Evolutionary conservation across 1,284 basidiomycete species (phyloP), one percentile per base, ranked within the genome.

Genomic region (Microbotryum violaceum): DNA sequence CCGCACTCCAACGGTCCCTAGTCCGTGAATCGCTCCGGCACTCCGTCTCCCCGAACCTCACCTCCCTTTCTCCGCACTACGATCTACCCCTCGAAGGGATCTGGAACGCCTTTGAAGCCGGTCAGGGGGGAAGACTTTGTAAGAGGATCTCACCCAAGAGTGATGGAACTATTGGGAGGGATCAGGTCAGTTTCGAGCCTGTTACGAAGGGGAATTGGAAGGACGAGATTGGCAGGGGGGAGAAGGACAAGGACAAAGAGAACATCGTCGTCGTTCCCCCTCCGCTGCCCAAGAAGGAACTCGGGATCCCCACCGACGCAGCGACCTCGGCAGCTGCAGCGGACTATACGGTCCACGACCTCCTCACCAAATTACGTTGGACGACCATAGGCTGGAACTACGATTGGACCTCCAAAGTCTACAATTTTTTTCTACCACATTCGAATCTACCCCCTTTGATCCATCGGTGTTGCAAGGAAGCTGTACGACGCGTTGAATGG

Each of bases 381-480:
- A 87, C 89, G 1, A 96, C 93, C 70, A 86, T 96, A 50, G 91
- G 91, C 6, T 89, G 87, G 84, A 87, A 83, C 57, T 96, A 96
- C 74, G 75, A 78, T 64, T 94, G 91, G 91, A 87, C 88, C 1
- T 87, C 84, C 29, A 96, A 94, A 71, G 85, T 87, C 61, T 96
- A 96, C 71, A 89, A 93, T 71, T 91, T 93, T 67, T 80, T 82
- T 0, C 82, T 79, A 67, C 82, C 82, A 1, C 83, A 82, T 58
- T 85, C 83, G 0, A 78, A 79, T 0, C 83, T 93, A 54, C 82
- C 85, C 51, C 66, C 75, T 1, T 76, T 78, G 9, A 72, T 92
- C 16, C 77, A 78, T 27, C 70, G 77, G 5, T 71, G 88, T 1
- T 93, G 91, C 72, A 80, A 77, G 55, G 72, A 76, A 1, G 84